phyloP scores from a whole-genome alignment of 805 yeast genomes.

The Zygosaccharomyces bailii region DNA sequence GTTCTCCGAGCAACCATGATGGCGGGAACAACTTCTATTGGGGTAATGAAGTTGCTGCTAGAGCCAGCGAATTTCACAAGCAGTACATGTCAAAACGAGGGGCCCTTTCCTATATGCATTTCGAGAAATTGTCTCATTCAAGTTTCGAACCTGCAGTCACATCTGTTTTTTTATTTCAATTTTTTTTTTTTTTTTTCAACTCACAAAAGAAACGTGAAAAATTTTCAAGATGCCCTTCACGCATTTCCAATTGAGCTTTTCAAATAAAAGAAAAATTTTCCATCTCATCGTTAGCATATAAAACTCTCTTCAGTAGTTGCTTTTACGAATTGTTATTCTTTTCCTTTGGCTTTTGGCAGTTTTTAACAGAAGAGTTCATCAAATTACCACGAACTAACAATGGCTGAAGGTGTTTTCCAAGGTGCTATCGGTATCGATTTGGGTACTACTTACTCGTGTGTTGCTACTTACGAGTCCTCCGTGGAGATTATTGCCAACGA shows the following conservation, averaged over 20 bases:
- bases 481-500: constrained; percentile 79
- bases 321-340: not conserved
- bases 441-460: constrained; percentile 84
- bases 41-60: not conserved
- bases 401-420: constrained; percentile 99
- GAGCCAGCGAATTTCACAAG: too few relatives aligned
- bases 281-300: constrained; percentile 16
- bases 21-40: too few relatives aligned
- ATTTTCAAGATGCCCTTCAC: constrained; percentile 16
- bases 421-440: constrained; percentile 99
- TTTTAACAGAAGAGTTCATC: constrained; percentile 17
- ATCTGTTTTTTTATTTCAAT: constrained; percentile 1
- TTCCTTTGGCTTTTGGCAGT: constrained; percentile 4
- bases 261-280: constrained; percentile 12
- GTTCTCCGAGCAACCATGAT: not conserved
- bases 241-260: constrained; percentile 4
- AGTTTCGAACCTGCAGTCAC: constrained; percentile 9
- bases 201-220: constrained; percentile 22
- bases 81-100: too few relatives aligned
- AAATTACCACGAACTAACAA: constrained; percentile 38
- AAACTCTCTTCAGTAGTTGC: constrained; percentile 10
- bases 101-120: too few relatives aligned
- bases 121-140: not conserved
- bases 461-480: constrained; percentile 72
- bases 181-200: constrained; percentile 1